Conservation (phyloP, 345 rosid genomes). For the Orychophragmus violaceus region DNA sequence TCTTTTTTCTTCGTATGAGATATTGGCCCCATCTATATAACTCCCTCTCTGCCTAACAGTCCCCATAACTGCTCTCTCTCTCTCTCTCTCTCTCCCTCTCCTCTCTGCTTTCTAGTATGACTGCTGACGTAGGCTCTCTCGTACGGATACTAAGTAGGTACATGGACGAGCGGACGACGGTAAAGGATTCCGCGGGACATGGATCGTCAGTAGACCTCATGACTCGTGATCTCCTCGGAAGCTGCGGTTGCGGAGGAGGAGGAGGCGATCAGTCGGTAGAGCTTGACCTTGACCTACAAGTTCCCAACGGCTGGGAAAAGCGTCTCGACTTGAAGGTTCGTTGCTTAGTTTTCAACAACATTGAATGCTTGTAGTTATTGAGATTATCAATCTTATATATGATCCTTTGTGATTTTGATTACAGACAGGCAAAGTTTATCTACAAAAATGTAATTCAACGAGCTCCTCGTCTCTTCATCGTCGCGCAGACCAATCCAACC, state of each 20-base stretch:
- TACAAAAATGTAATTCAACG: constrained; percentile 54
- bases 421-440: constrained; percentile 86
- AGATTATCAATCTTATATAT: background rate
- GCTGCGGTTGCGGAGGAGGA: constrained; percentile 12
- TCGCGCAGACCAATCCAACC: constrained; percentile 25
- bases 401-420: background rate
- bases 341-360: background rate
- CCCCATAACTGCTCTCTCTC: constrained; percentile 8
- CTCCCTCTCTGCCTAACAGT: constrained; percentile 1
- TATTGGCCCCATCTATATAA: constrained; percentile 23
- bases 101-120: constrained; percentile 29
- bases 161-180: constrained; percentile 36
- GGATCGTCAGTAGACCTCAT: constrained; percentile 35
- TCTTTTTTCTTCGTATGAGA: background rate
- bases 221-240: constrained; percentile 69
- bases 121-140: constrained; percentile 54
- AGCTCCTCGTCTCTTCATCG: constrained; percentile 31
- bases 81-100: background rate
- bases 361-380: background rate
- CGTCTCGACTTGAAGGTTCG: constrained; percentile 80
- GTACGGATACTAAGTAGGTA: constrained; percentile 35
- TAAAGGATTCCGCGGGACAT: constrained; percentile 22
- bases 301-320: constrained; percentile 87
- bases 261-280: constrained; percentile 46
- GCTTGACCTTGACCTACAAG: constrained; percentile 80